These are phyloP conservation scores for Neofusicoccum parvum DNA, from an alignment of 2,329 filamentous ascomycete genomes.

Conservation along the genomic window DNA sequence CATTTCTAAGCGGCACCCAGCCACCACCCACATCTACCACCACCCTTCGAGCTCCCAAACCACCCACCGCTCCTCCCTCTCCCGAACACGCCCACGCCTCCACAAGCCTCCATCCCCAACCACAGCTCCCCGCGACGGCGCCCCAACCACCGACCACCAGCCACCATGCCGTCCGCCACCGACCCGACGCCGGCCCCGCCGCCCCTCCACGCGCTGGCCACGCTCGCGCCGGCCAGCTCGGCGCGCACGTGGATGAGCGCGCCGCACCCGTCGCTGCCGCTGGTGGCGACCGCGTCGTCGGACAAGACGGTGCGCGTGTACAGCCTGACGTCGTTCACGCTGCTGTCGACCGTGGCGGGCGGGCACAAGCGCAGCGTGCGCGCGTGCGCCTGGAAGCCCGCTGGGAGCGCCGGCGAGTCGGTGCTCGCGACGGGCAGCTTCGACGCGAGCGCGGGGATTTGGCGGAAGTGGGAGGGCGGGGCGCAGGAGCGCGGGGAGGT, in stretches of 20 bases:
- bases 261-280: conserved; percentile 82
- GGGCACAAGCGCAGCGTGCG: conserved; percentile 92
- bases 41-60: neutral
- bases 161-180: neutral
- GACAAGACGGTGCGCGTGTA: conserved; percentile 88
- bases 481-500: conserved; percentile 42
- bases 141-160: neutral
- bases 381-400: conserved; percentile 83
- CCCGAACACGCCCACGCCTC: neutral
- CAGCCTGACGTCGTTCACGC: conserved; percentile 77
- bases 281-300: conserved; percentile 85
- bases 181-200: neutral
- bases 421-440: conserved; percentile 92
- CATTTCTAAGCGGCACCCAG: no score
- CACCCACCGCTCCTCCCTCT: neutral
- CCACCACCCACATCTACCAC: no score
- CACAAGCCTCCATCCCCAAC: no score
- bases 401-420: conserved; percentile 43
- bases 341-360: conserved; percentile 77
- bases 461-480: conserved; percentile 64
- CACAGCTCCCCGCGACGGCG: no score
- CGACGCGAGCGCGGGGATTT: conserved; percentile 80
- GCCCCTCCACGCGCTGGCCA: conserved; percentile 48
- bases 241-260: conserved; percentile 80
- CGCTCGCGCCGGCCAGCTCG: conserved; percentile 55